Conservation (phyloP, 345 rosid genomes). For the Corchorus olitorius region DNA sequence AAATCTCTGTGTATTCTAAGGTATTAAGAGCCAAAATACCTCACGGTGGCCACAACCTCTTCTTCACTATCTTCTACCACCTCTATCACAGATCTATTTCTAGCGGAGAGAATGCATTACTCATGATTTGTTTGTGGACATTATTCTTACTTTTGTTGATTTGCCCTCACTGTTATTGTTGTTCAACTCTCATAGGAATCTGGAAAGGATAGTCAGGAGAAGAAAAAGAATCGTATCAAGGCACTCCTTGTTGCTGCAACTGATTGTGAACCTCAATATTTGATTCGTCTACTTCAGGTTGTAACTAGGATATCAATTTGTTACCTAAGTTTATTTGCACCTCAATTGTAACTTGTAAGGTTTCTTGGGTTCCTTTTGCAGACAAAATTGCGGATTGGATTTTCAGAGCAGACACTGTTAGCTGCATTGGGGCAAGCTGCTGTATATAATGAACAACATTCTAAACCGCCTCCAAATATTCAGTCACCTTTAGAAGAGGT, state of each 20-base stretch:
- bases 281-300: slow-evolving; percentile 96
- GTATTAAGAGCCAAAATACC: too few relatives aligned
- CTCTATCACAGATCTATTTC: background rate
- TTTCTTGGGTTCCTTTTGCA: slow-evolving; percentile 32
- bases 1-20: too few relatives aligned
- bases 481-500: slow-evolving; percentile 94
- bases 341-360: slow-evolving; percentile 17
- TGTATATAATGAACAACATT: slow-evolving; percentile 67
- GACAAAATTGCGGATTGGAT: slow-evolving; percentile 79
- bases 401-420: slow-evolving; percentile 85
- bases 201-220: slow-evolving; percentile 95
- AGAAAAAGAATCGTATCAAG: slow-evolving; percentile 89
- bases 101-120: background rate
- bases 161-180: slow-evolving; percentile 11
- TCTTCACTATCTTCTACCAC: too few relatives aligned
- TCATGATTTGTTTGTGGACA: background rate
- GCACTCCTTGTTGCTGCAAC: slow-evolving; percentile 94
- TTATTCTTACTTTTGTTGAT: slow-evolving; percentile 10
- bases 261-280: slow-evolving; percentile 92
- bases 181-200: slow-evolving; percentile 55
- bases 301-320: slow-evolving; percentile 21
- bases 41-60: too few relatives aligned
- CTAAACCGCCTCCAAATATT: slow-evolving; percentile 59
- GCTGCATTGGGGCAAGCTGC: slow-evolving; percentile 95
- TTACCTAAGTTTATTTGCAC: background rate